These are phyloP conservation scores for Hippophae gyantsensis DNA, from an alignment of 306 rosid genomes.

Conservation along the genomic window DNA sequence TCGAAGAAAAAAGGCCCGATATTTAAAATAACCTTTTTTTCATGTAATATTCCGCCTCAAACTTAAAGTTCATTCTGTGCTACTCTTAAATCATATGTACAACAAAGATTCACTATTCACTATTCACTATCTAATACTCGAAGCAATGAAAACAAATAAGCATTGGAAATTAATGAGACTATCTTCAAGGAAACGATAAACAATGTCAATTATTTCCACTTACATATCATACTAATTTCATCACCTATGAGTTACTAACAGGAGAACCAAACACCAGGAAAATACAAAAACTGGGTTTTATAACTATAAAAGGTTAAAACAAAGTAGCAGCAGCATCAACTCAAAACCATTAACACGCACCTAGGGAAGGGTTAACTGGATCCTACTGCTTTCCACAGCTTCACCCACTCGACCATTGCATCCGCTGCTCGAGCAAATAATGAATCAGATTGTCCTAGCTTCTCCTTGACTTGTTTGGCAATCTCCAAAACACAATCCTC, in stretches of 20 bases:
- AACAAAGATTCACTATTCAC: too few relatives aligned
- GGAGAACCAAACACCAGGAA: conserved; percentile 6
- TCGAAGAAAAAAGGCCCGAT: too few relatives aligned
- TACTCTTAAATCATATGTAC: too few relatives aligned
- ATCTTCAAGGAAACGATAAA: neutral
- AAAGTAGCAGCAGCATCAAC: conserved; percentile 6
- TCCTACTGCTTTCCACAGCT: conserved; percentile 70
- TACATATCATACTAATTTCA: conserved; percentile 11
- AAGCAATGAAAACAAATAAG: too few relatives aligned
- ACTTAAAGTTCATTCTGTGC: too few relatives aligned
- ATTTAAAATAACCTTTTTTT: too few relatives aligned
- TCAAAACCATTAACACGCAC: conserved; percentile 3
- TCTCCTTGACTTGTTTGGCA: conserved; percentile 66
- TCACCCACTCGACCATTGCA: conserved; percentile 78
- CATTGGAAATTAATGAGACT: neutral
- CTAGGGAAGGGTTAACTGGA: conserved; percentile 22
- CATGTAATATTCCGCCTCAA: too few relatives aligned
- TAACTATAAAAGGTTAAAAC: conserved; percentile 5
- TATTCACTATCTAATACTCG: too few relatives aligned
- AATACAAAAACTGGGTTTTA: neutral
- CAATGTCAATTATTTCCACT: conserved; percentile 12
- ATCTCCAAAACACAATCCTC: conserved; percentile 72
- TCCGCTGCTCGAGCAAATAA: conserved; percentile 65
- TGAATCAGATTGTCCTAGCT: conserved; percentile 68
- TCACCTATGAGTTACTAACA: conserved; percentile 7